A percentile compares a stretch with the other conserved stretches of the same genome.
Conservation (phyloP, 2,329 filamentous ascomycete genomes). For the Emericellopsis cladophorae region DNA sequence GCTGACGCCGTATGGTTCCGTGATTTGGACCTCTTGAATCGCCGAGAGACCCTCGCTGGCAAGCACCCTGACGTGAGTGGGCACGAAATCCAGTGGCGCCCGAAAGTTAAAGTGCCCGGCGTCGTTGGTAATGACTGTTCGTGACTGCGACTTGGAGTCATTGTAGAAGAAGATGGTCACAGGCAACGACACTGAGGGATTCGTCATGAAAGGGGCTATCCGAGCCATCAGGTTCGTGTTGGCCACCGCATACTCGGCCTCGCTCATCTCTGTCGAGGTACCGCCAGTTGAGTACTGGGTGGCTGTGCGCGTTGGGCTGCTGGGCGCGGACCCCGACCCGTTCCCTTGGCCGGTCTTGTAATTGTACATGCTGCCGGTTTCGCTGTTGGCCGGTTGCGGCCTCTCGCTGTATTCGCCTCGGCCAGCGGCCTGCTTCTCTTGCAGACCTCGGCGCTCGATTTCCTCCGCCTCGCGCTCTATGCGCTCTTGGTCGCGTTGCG, state of each 20-base stretch:
- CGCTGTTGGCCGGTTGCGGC: constrained; percentile 31
- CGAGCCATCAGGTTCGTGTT: constrained; percentile 83
- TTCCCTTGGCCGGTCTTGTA: constrained; percentile 16
- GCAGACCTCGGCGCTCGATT: constrained; percentile 60
- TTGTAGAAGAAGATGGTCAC: constrained; percentile 97
- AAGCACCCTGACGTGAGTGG: constrained; percentile 77
- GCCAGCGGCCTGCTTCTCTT: constrained; percentile 57
- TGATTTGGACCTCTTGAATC: constrained; percentile 65
- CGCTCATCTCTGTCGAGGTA: constrained; percentile 48
- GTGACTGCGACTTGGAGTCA: constrained; percentile 65
- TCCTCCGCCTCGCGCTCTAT: constrained; percentile 65
- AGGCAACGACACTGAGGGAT: constrained; percentile 61
- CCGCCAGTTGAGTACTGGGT: constrained; percentile 15
- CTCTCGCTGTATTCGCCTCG: constrained; percentile 63
- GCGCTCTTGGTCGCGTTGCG: constrained; percentile 44
- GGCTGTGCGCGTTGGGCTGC: constrained; percentile 27
- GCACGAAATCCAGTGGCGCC: constrained; percentile 76
- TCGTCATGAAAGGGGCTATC: constrained; percentile 80
- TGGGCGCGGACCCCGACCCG: constrained; percentile 24
- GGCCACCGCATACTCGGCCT: constrained; percentile 63
- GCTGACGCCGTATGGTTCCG: constrained; percentile 70
- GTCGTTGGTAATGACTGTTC: constrained; percentile 75
- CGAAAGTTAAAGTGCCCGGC: constrained; percentile 78
- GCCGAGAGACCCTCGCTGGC: constrained; percentile 77
- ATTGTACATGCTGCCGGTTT: constrained; percentile 17